Evolutionary conservation across 805 yeast species (phyloP), one percentile per base, ranked within the genome.

Genomic region (Helenozyma baotianmanensis): DNA sequence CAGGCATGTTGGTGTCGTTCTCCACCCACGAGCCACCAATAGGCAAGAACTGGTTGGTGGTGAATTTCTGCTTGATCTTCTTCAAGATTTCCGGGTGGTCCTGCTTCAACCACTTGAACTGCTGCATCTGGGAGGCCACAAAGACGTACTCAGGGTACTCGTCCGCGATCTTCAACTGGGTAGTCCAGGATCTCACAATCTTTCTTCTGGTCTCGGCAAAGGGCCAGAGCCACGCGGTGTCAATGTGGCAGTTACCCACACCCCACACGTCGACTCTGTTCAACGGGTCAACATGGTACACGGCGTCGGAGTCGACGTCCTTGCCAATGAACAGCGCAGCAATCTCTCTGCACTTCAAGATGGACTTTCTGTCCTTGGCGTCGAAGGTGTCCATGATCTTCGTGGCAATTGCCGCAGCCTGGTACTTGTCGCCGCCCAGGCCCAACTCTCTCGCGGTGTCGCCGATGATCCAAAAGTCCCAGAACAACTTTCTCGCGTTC

Each of bases 221-320:
- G n/a, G 97, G 97, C 98, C 98, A 90, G 38, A 88, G 69, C 98
- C 98, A 90, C 11, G 97, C 97, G 12, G 97, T 90, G 53, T 90
- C 98, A 47, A 89, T 89, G 57, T 89, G 97, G 56, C 97, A 92
- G 56, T 92, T 85, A 26, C 98, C 98, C 44, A 92, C 72, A 7
- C 85, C 95, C 57, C 67, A 82, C 9, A 89, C 96, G 36, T 81
- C 79, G 37, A 74, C 59, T 33, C 36, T 63, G 18, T 68, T 64
- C 39, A 71, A 68, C 6, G 57, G 47, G 14, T 45, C 35, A 13
- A 25, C 34, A n/a, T 40, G 35, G 32, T 24, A 47, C 1, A 90
- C 97, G 9, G 70, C 69, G 11, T 74, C 73, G 4, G 81, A 67
- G 54, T 88, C 84, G 23, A 76, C 66, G 27, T 76, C 66, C 2